Conservation (phyloP, 2,329 filamentous ascomycete species). For the Trichoderma atroviride region DNA sequence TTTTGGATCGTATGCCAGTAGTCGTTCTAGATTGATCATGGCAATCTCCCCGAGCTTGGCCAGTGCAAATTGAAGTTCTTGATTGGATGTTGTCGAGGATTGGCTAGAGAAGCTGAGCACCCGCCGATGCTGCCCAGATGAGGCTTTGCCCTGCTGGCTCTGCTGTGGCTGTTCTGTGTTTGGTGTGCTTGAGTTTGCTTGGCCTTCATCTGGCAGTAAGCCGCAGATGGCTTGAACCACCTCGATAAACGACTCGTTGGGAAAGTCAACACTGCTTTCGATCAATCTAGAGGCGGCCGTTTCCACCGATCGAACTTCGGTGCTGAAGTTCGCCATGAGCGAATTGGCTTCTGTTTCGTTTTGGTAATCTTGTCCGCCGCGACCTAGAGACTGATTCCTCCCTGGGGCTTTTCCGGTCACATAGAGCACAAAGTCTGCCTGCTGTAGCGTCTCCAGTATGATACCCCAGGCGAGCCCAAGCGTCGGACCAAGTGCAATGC, state of each 20-base stretch:
- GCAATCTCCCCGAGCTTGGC: constrained; percentile 74
- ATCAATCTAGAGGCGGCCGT: constrained; percentile 83
- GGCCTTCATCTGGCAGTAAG: constrained; percentile 57
- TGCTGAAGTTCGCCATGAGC: constrained; percentile 68
- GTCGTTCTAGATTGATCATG: constrained; percentile 72
- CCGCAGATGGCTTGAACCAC: constrained; percentile 76
- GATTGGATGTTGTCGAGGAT: constrained; percentile 53
- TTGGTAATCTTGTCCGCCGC: constrained; percentile 48
- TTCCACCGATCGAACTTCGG: constrained; percentile 86
- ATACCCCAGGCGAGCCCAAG: constrained; percentile 86
- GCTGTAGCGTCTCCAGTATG: constrained; percentile 85
- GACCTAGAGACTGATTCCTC: constrained; percentile 52
- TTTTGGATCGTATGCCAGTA: constrained; percentile 67
- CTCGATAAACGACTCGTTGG: constrained; percentile 76
- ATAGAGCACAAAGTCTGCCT: constrained; percentile 85
- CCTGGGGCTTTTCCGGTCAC: constrained; percentile 60
- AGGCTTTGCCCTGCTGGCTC: constrained; percentile 41
- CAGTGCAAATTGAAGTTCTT: constrained; percentile 68
- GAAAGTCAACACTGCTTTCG: constrained; percentile 90
- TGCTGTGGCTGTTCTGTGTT: constrained; percentile 28
- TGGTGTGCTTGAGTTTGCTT: constrained; percentile 31
- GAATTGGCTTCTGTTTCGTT: constrained; percentile 54
- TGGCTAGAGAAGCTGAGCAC: constrained; percentile 53
- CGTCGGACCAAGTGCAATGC: constrained; percentile 90
- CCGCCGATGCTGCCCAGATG: constrained; percentile 48